Base-by-base conservation (phyloP, 176 grass and related monocot species). In the Carex myosuroides region DNA sequence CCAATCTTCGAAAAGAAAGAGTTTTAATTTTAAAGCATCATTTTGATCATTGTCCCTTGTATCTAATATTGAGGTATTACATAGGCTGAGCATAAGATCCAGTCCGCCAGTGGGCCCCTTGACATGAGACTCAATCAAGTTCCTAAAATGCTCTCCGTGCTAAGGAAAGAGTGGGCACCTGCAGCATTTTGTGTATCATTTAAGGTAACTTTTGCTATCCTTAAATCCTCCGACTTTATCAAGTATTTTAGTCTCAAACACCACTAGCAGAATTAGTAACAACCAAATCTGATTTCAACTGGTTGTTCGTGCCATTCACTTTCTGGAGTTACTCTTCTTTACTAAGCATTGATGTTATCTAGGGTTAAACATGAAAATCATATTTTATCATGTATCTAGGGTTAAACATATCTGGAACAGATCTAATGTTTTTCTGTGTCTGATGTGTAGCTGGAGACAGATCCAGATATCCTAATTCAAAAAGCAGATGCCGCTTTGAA, bases 41-140 rank as follows among this genome's bases (percentile, higher is more conserved):
- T 88, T 69, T 13, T 35, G 71, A 10, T 10, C 84, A 71, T 16
- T 83, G 12, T 46, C 8, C 21, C 77, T 13, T 44, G 24, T 91
- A 29, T 37, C 11, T 11, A 53, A 56, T 69, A 35, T 20, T 82
- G 64, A 12, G 60, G 81, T 81, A 24, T 85, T 66, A 3, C 73
- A 58, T 80, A 98, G 95, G 89, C 90, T 73, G 86, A 98, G 87
- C 95, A 98, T 93, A 98, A 98, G 86, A 94, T 98, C 77, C 89
- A 98, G 81, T 98, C 95, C 79, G 89, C 90, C 3, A 84, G 88
- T 86, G 92, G 95, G 26, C 95, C 95, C 20, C 59, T 91, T 20
- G 95, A 98, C 64, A 98, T 98, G 89, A 86, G 82, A 77, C 86
- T 98, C 26, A 93, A 48, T 76, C 95, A 94, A 80, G 90, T 91